A percentile compares a stretch with the other conserved stretches of the same genome.
phyloP scores from a whole-genome alignment of 805 yeast species.

The Lipomyces starkeyi region DNA sequence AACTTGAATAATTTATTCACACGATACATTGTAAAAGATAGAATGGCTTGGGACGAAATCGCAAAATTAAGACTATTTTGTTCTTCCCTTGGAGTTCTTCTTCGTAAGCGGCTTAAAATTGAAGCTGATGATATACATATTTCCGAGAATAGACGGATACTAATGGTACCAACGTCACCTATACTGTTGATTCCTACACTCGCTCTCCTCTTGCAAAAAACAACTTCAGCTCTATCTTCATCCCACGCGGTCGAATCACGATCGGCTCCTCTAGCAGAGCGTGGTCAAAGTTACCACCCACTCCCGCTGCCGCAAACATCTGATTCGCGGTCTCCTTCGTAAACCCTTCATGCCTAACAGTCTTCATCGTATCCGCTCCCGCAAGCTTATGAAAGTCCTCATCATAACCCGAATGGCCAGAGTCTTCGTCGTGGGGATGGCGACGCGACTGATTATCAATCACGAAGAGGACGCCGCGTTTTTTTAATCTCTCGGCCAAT shows the following conservation, averaged over 20 bases:
- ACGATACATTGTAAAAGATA: no score
- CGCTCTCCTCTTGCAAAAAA: constrained; percentile 4
- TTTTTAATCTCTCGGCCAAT: background rate
- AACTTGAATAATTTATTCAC: no score
- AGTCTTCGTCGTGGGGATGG: background rate
- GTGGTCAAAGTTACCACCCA: background rate
- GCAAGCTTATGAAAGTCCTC: background rate
- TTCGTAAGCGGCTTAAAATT: no score
- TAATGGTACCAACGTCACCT: background rate
- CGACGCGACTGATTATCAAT: background rate
- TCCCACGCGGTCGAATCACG: constrained; percentile 1
- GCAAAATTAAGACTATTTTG: no score
- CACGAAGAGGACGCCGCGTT: background rate
- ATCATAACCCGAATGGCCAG: background rate
- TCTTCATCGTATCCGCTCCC: background rate
- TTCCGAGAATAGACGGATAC: no score
- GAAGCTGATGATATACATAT: no score
- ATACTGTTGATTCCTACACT: background rate
- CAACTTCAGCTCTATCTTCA: background rate
- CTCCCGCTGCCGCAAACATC: background rate
- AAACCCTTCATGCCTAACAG: background rate
- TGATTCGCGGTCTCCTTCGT: background rate
- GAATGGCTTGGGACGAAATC: no score
- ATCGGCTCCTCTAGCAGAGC: background rate
- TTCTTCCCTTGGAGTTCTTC: no score